Evolutionary conservation across 345 rosid species (phyloP).

Genomic region (Geranium rotundifolium): DNA sequence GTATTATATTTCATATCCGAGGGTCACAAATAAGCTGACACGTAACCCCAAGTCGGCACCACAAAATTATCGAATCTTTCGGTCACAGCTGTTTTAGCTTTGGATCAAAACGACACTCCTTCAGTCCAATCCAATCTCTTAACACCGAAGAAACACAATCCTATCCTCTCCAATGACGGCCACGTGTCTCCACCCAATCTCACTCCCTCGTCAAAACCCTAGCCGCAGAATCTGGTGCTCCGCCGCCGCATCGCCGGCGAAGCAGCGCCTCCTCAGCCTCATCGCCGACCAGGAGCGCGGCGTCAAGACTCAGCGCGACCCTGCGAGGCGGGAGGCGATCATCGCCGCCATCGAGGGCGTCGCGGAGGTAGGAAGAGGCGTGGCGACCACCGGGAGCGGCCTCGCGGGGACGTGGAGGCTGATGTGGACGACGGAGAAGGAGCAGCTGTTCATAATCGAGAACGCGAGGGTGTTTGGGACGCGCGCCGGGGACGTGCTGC

Average conservation of each 20-base stretch:
- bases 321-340: slow-evolving; percentile 37
- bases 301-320: slow-evolving; percentile 63
- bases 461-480: slow-evolving; percentile 70
- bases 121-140: too few relatives aligned
- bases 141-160: not conserved
- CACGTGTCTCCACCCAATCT: slow-evolving; percentile 9
- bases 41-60: not conserved
- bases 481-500: slow-evolving; percentile 68
- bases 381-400: slow-evolving; percentile 45
- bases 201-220: slow-evolving; percentile 6
- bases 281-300: slow-evolving; percentile 79
- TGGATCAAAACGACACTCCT: not conserved
- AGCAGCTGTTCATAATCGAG: slow-evolving; percentile 81
- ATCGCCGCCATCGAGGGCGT: slow-evolving; percentile 52
- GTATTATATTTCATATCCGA: too few relatives aligned
- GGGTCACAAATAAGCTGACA: not conserved
- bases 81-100: not conserved
- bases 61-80: not conserved
- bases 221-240: slow-evolving; percentile 23
- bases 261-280: slow-evolving; percentile 48
- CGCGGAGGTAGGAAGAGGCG: slow-evolving; percentile 44
- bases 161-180: not conserved
- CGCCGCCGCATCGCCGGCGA: slow-evolving; percentile 33
- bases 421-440: slow-evolving; percentile 94
- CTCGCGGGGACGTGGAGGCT: slow-evolving; percentile 82